Base-by-base conservation (phyloP, 495 filamentous ascomycete genomes). In the Delitschia confertaspora region DNA sequence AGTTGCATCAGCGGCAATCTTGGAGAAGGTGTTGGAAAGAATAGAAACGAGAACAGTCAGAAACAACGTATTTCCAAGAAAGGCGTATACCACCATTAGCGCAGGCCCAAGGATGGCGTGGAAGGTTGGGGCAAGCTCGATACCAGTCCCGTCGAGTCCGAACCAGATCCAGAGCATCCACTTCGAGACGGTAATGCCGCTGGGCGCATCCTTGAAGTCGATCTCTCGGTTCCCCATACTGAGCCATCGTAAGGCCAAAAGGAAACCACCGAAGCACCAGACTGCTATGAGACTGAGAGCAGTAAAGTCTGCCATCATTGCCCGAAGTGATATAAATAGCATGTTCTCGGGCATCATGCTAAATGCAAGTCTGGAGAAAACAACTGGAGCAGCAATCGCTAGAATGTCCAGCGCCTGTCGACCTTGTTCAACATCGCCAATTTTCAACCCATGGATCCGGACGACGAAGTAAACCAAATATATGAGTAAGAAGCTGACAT, bases 151-250 rank as follows among this genome's bases (percentile, higher is more conserved):
- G 43, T 85, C 81, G 9, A 85, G 67, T 0, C 81, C 81, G 47
- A 85, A 85, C 81, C 81, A 85, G 41, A 85, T 81, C 69, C 78
- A 85, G 0, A 85, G 69, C 81, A 85, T 84, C 81, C 81, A 85
- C 58, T 83, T 83, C 29, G 73, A 71, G 42, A 85, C 82, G 1
- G 71, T 80, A 16, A 72, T 59, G 36, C 65, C 33, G 27, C 60
- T 49, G 25, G 75, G 73, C 2, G 38, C 35, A 6, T 41, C 42
- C n/a, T 50, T 45, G 17, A 49, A 51, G 16, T 58, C 59, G 11
- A 62, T 60, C 14, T 57, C 57, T 3, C 61, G 42, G 46, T 38
- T 45, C 31, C 54, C 46, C 38, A 52, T 46, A 35, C 65, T 58
- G 1, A 85, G 74, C 81, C 81, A 85, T 6, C 69, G 55, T 63